These are phyloP conservation scores for Torulaspora maleeae DNA, from an alignment of 805 yeast species.

Conservation along the genomic window DNA sequence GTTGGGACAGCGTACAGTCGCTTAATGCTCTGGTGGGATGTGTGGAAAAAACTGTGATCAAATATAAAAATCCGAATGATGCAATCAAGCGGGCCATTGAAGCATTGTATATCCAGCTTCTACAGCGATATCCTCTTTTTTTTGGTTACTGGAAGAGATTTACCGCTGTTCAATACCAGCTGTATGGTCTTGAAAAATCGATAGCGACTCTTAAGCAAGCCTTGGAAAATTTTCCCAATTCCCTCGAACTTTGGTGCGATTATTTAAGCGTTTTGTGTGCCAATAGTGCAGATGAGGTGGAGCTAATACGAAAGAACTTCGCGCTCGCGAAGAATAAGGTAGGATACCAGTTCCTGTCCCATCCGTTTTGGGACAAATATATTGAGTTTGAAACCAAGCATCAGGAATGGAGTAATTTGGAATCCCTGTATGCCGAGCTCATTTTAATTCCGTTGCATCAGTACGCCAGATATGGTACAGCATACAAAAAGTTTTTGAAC, in stretches of 20 bases:
- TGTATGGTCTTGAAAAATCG: constrained; percentile 52
- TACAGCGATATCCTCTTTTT: constrained; percentile 54
- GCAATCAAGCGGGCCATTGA: constrained; percentile 30
- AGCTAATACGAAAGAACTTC: constrained; percentile 42
- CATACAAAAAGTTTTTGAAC: constrained; percentile 38
- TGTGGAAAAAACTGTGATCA: constrained; percentile 34
- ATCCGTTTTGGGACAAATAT: constrained; percentile 77
- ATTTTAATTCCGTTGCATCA: constrained; percentile 73
- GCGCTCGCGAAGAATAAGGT: constrained; percentile 45
- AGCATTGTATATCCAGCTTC: constrained; percentile 40
- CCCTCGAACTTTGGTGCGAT: constrained; percentile 66
- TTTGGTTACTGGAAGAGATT: constrained; percentile 62
- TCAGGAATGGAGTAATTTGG: constrained; percentile 37
- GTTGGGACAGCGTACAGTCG: constrained; percentile 35
- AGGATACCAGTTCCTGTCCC: constrained; percentile 73
- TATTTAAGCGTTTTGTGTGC: constrained; percentile 51
- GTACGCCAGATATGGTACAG: constrained; percentile 69
- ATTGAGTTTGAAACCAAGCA: constrained; percentile 54
- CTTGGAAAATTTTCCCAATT: constrained; percentile 48
- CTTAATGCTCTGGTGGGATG: constrained; percentile 40
- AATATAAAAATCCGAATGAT: constrained; percentile 35
- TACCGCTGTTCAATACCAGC: constrained; percentile 50
- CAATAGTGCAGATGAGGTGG: constrained; percentile 35
- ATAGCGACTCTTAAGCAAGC: constrained; percentile 42
- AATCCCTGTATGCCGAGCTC: constrained; percentile 43